phyloP scores from a whole-genome alignment of 495 filamentous ascomycete genomes.

The Aspergillus haitiensis region DNA sequence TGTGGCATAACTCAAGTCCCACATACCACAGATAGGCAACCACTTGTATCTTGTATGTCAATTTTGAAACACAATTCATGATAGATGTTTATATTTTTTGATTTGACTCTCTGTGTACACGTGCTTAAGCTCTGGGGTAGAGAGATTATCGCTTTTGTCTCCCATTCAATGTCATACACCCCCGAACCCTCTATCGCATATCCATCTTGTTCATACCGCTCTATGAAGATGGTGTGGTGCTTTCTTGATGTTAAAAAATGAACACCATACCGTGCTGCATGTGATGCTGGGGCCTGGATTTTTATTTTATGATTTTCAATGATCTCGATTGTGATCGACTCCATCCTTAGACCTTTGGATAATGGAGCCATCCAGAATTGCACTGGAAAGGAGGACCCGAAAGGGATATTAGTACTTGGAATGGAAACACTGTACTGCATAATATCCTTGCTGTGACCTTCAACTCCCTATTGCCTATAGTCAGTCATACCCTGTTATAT shows the following conservation, averaged over 20 bases:
- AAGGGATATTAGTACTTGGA: conserved; percentile 14
- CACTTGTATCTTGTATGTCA: conserved; percentile 12
- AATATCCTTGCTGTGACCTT: background rate
- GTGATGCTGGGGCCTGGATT: conserved; percentile 14
- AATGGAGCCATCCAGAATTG: conserved; percentile 16
- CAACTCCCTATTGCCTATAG: background rate
- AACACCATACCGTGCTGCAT: conserved; percentile 2
- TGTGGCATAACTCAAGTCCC: background rate
- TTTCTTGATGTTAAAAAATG: conserved; percentile 18
- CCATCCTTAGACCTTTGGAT: conserved; percentile 12
- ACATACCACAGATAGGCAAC: background rate
- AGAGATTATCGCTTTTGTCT: conserved; percentile 12
- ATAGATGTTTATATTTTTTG: conserved; percentile 21
- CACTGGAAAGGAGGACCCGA: conserved; percentile 19
- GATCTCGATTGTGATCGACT: conserved; percentile 6
- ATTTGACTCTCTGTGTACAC: conserved; percentile 23
- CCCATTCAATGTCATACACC: conserved; percentile 19
- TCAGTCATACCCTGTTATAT: background rate
- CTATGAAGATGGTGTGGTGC: conserved; percentile 17
- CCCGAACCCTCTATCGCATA: background rate
- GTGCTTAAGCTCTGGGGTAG: conserved; percentile 20
- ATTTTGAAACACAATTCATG: conserved; percentile 20
- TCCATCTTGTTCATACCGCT: background rate
- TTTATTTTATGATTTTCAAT: conserved; percentile 17
- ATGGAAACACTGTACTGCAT: conserved; percentile 18